Base-by-base conservation (phyloP, 2,329 filamentous ascomycete species). In the Paraphoma chrysanthemicola region DNA sequence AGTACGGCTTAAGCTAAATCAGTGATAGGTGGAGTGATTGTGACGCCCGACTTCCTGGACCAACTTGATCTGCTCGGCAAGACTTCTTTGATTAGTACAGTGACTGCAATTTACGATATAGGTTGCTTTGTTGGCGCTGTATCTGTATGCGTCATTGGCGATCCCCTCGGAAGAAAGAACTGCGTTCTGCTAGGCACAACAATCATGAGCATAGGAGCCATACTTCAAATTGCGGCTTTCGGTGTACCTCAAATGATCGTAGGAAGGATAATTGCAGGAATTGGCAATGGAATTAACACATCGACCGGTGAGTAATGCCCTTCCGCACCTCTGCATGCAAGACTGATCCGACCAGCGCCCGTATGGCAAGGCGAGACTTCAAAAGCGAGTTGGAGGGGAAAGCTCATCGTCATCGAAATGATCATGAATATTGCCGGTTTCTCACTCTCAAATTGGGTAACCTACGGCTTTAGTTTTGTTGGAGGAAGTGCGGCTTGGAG, bases 61-160 rank as follows among this genome's bases (percentile, higher is more conserved):
- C 73, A 79, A 1, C 79, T 83, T 41, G 66, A 81, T 50, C 77
- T 85, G 1, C 72, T 68, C 30, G 79, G 79, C 3, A 74, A 74
- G 31, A 78, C 70, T 61, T 78, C 72, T 49, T 72, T 71, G 50
- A 60, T 79, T 60, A 67, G 75, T n/a, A 85, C 83, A 0, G 82
- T 86, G 10, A 85, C 83, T 0, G 84, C 84, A 1, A 82, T 86
- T 51, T 86, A 87, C 68, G 83, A 87, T 59, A 78, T 88, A 31
- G 85, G 85, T 8, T 87, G 85, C 66, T 87, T 88, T 69, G 73
- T 87, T 43, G 86, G 86, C 14, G 85, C 80, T 1, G 73, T 85
- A 30, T 63, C 79, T 2, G 78, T 67, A 12, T 81, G n/a, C 51
- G 67, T 75, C 12, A 66, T 81, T 28, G 83, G 83, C 17, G 82